These are phyloP conservation scores for Aspergillus diversus DNA, from an alignment of 495 filamentous ascomycete genomes.

Conservation along the genomic window DNA sequence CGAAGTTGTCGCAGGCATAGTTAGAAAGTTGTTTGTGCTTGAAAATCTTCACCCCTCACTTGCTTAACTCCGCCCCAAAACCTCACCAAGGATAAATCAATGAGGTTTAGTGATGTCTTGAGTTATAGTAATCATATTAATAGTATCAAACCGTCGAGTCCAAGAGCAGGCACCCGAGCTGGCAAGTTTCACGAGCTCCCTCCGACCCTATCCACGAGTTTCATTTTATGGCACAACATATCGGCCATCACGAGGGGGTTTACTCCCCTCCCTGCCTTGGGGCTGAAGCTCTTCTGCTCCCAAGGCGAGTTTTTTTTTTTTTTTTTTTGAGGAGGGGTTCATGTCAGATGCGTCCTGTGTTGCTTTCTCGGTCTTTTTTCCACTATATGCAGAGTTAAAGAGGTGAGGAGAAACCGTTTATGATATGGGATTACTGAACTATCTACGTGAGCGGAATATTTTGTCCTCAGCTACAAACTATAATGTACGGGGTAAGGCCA, in stretches of 20 bases:
- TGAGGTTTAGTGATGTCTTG: neutral
- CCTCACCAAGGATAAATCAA: neutral
- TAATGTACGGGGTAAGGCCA: neutral
- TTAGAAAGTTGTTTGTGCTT: neutral
- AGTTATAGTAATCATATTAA: conserved; percentile 7
- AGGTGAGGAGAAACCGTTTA: neutral
- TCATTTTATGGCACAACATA: conserved; percentile 20
- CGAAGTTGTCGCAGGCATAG: conserved; percentile 10
- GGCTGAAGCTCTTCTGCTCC: conserved; percentile 16
- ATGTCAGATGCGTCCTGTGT: conserved; percentile 1
- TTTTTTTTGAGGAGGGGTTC: neutral
- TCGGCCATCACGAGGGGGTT: conserved; percentile 9
- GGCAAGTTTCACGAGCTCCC: conserved; percentile 14
- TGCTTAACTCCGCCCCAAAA: conserved; percentile 3
- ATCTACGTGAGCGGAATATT: too few species aligned
- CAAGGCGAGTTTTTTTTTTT: neutral
- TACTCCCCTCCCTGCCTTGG: conserved; percentile 1
- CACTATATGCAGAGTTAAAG: neutral
- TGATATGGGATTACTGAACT: neutral
- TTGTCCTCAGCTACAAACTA: too few species aligned
- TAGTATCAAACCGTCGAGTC: conserved; percentile 14
- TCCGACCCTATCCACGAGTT: conserved; percentile 13
- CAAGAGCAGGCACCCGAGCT: conserved; percentile 11
- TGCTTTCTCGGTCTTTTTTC: neutral
- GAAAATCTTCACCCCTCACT: neutral